These are phyloP conservation scores for Bryum argenteum DNA, from an alignment of 225 moss, liverwort and hornwort species.

Conservation along the genomic window DNA sequence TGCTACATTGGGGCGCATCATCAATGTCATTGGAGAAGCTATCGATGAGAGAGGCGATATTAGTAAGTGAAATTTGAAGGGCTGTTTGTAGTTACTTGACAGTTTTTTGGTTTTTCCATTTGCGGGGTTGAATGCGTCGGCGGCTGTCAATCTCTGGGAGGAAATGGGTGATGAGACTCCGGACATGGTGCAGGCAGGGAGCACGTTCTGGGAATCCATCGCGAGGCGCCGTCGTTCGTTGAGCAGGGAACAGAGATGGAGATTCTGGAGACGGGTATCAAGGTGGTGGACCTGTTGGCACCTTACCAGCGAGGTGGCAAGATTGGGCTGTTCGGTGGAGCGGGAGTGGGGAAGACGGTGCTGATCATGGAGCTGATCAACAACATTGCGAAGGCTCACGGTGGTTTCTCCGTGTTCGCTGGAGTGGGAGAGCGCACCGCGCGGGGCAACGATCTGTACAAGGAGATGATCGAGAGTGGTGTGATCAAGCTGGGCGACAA, in stretches of 20 bases:
- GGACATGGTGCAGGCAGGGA: conserved; percentile 58
- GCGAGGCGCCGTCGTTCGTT: conserved; percentile 85
- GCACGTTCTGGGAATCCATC: conserved; percentile 73
- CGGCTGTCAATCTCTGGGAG: neutral
- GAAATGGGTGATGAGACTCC: no score
- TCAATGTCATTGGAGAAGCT: conserved; percentile 94
- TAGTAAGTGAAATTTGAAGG: conserved; percentile 57
- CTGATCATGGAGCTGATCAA: conserved; percentile 71
- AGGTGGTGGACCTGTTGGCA: conserved; percentile 90
- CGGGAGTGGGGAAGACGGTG: conserved; percentile 91
- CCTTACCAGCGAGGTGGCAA: conserved; percentile 99
- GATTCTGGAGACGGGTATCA: conserved; percentile 88
- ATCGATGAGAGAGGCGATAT: conserved; percentile 92
- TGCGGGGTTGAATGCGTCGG: no score
- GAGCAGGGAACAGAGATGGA: conserved; percentile 89
- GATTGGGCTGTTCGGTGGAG: conserved; percentile 95
- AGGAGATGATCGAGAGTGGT: conserved; percentile 75
- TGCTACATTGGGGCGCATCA: conserved; percentile 85
- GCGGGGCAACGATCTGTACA: conserved; percentile 67
- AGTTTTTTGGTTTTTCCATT: no score
- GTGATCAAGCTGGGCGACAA: conserved; percentile 75
- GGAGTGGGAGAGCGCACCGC: conserved; percentile 65
- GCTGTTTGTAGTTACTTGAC: no score
- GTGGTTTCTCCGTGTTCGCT: conserved; percentile 68
- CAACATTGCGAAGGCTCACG: conserved; percentile 65